Base-by-base conservation (phyloP, 2,329 filamentous ascomycete genomes). In the Epichloe coenophiala region DNA sequence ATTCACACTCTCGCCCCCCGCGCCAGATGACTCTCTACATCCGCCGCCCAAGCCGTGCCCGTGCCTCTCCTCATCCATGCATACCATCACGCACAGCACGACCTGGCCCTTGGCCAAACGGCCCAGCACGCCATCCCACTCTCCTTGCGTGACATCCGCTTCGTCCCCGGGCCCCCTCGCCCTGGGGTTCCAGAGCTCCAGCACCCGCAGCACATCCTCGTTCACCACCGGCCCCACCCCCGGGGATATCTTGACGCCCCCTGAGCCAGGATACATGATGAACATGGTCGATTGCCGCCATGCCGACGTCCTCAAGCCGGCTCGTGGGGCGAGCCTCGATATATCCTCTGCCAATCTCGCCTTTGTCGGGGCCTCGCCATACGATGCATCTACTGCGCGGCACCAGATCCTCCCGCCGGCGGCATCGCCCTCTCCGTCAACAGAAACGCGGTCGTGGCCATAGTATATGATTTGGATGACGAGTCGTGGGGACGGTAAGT, bases 91-190 rank as follows among this genome's bases (percentile, higher is more conserved):
- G 21, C 21, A 36, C 15, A 49, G 11, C 8, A 15, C 19, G 12
- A 49, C 41, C 11, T 49, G 23, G 11, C 45, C 47, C 11, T 13
- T 17, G 33, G 21, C 9, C n/a, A 19, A 41, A 8, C 39, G 45
- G 9, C 39, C 53, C 49, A 60, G 48, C 8, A 56, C 54, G 4
- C 50, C 56, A 43, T 61, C 56, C 45, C 62, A 58, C 35, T 63
- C 58, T 11, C 57, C 56, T 38, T 51, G 12, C 4, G 36, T 9
- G 3, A 37, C 45, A 3, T 31, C 7, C 9, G 7, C 21, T 56
- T 56, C 36, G 13, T 38, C 36, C 23, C 62, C 53, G 5, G 54
- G 47, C 44, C 57, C 59, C 41, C 55, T 50, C n/a, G 57, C 60
- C 39, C 17, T 12, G 31, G 31, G 6, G 12, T 31, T 33, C 33